Conservation (phyloP, 31 red algal species). For the Endocladia muricata region DNA sequence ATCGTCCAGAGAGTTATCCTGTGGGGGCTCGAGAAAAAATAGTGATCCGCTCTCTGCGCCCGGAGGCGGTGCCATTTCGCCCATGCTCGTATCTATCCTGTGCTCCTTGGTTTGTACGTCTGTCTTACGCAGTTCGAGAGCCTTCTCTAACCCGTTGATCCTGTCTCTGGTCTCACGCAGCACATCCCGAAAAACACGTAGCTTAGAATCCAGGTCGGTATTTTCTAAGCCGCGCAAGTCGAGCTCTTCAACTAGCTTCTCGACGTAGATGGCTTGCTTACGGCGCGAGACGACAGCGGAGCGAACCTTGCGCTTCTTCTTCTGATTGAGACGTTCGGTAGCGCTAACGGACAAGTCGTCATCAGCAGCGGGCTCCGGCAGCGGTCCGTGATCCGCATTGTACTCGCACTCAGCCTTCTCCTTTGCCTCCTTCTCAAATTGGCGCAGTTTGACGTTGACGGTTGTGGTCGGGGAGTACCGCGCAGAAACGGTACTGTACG, state of each 20-base stretch:
- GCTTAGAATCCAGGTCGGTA: not conserved
- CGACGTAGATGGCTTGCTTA: slow-evolving; percentile 46
- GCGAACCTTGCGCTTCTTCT: slow-evolving; percentile 58
- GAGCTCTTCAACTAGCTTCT: slow-evolving; percentile 31
- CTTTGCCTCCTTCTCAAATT: slow-evolving; percentile 55
- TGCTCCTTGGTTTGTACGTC: not conserved
- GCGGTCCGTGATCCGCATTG: slow-evolving; percentile 35
- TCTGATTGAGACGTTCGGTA: slow-evolving; percentile 15
- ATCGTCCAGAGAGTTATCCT: not conserved
- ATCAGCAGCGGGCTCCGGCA: slow-evolving; percentile 12
- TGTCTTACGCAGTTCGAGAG: not conserved
- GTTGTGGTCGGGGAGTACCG: slow-evolving; percentile 39
- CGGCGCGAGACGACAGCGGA: slow-evolving; percentile 64
- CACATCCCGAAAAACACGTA: slow-evolving; percentile 21
- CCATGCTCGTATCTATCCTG: not conserved
- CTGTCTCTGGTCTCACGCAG: not conserved
- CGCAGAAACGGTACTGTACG: slow-evolving; percentile 34
- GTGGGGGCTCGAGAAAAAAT: not conserved
- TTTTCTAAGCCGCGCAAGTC: slow-evolving; percentile 20
- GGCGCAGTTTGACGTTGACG: slow-evolving; percentile 33
- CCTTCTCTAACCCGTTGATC: not conserved
- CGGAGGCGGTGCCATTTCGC: not conserved
- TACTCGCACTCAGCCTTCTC: slow-evolving; percentile 41
- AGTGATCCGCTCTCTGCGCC: not conserved
- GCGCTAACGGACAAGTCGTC: slow-evolving; percentile 29